Conservation (phyloP, 306 rosid genomes). For the Nissolia schottii region DNA sequence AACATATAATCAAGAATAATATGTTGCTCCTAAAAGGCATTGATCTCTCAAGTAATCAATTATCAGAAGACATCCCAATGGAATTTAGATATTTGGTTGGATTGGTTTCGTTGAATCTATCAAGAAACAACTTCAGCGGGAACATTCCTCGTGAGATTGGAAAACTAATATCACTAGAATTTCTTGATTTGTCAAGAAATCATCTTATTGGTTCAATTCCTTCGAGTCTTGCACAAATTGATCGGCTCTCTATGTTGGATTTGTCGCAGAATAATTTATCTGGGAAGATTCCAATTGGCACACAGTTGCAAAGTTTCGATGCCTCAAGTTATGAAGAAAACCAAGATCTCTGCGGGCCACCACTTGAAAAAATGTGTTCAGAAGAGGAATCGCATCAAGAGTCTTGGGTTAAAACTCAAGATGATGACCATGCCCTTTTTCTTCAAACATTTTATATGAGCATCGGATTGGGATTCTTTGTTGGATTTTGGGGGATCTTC, state of each 20-base stretch:
- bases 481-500: not conserved
- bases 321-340: constrained; percentile 13
- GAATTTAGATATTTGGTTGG: not conserved
- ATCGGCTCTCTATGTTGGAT: constrained; percentile 13
- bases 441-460: not conserved
- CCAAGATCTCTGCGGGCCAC: constrained; percentile 6
- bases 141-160: not conserved
- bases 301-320: constrained; percentile 19
- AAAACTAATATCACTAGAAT: not conserved
- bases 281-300: constrained; percentile 14
- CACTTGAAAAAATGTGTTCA: not conserved
- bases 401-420: not conserved
- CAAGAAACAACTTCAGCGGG: not conserved
- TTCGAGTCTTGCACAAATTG: constrained; percentile 4
- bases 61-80: not conserved
- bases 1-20: not conserved
- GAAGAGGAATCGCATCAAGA: not conserved
- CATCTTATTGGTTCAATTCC: not conserved
- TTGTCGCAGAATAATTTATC: not conserved
- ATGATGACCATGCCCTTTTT: not conserved
- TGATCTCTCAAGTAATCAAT: constrained; percentile 7
- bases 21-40: not conserved
- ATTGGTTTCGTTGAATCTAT: not conserved
- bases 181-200: constrained; percentile 6
- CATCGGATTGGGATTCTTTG: not conserved